A percentile compares a stretch with the other conserved stretches of the same genome.
phyloP scores from a whole-genome alignment of 352 stramenopile genomes.

The Hyaloperonospora brassicae region DNA sequence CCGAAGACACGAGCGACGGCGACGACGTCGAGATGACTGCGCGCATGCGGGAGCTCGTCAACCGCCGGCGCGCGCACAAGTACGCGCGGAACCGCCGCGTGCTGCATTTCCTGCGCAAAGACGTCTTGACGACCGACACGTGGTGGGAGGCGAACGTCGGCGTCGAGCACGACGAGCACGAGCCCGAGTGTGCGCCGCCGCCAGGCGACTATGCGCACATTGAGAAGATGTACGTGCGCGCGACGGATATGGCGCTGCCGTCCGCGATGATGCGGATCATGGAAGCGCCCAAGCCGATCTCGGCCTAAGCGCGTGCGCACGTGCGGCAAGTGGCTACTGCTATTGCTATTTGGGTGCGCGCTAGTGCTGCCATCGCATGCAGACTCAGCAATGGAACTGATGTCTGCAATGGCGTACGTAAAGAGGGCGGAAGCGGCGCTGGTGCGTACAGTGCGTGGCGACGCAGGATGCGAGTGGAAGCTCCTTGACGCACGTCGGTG shows the following conservation, averaged over 20 bases:
- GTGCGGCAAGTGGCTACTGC: slow-evolving; percentile 2
- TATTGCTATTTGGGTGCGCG: neutral
- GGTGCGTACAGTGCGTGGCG: neutral
- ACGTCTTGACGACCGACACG: slow-evolving; percentile 14
- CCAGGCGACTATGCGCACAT: slow-evolving; percentile 12
- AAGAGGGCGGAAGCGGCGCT: neutral
- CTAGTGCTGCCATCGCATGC: slow-evolving; percentile 3
- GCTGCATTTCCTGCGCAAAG: slow-evolving; percentile 48
- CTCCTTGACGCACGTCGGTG: slow-evolving; percentile 1
- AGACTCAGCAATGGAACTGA: slow-evolving; percentile 32
- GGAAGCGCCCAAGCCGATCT: slow-evolving; percentile 18
- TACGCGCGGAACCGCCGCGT: slow-evolving; percentile 49
- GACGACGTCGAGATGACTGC: slow-evolving; percentile 35
- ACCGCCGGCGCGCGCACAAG: slow-evolving; percentile 47
- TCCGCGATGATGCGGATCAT: slow-evolving; percentile 22
- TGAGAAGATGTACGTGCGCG: slow-evolving; percentile 28
- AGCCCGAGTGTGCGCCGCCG: slow-evolving; percentile 12
- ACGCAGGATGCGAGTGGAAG: slow-evolving; percentile 17
- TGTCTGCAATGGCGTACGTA: slow-evolving; percentile 10
- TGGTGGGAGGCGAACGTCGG: neutral
- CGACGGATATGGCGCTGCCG: slow-evolving; percentile 26
- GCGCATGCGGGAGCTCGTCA: slow-evolving; percentile 35
- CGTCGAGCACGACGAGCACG: slow-evolving; percentile 6
- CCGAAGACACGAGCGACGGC: slow-evolving; percentile 31
- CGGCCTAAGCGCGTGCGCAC: slow-evolving; percentile 5